phyloP scores from a whole-genome alignment of 1,284 basidiomycete species.

The Tremellales sp. region DNA sequence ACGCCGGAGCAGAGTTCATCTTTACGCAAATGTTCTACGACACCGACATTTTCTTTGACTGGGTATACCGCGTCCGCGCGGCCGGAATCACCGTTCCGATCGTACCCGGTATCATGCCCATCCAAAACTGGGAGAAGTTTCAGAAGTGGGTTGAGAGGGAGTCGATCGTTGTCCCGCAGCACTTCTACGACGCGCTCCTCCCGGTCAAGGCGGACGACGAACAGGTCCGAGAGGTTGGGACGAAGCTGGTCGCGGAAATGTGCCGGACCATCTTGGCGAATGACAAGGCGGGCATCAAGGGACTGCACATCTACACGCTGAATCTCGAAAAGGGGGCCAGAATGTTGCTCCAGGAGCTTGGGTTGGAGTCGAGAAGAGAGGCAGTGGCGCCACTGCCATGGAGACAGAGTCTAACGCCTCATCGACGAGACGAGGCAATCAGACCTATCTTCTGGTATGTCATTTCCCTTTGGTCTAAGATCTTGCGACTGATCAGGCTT shows the following conservation, averaged over 20 bases:
- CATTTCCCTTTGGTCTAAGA: conserved; percentile 73
- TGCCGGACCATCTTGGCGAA: conserved; percentile 69
- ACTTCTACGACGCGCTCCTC: conserved; percentile 74
- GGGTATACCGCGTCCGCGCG: conserved; percentile 76
- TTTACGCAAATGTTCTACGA: conserved; percentile 98
- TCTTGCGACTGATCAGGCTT: conserved; percentile 80
- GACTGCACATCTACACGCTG: conserved; percentile 96
- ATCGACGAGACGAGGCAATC: conserved; percentile 78
- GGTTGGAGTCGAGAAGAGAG: conserved; percentile 77
- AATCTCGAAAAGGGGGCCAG: conserved; percentile 95
- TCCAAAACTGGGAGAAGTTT: conserved; percentile 98
- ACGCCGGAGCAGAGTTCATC: conserved; percentile 93
- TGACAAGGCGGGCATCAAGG: conserved; percentile 73
- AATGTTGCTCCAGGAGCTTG: conserved; percentile 83
- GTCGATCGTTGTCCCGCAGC: conserved; percentile 75
- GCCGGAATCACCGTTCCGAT: conserved; percentile 91
- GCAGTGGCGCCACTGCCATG: conserved; percentile 86
- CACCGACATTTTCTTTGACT: conserved; percentile 73
- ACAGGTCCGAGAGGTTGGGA: conserved; percentile 83
- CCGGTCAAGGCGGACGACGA: conserved; percentile 89
- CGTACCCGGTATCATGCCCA: conserved; percentile 87
- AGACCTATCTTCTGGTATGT: conserved; percentile 82
- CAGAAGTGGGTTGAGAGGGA: conserved; percentile 86
- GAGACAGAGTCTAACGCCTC: conserved; percentile 90
- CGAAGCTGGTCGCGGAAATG: conserved; percentile 82